Base-by-base conservation (phyloP, 352 stramenopile species). In the Pythium aristosporum region DNA sequence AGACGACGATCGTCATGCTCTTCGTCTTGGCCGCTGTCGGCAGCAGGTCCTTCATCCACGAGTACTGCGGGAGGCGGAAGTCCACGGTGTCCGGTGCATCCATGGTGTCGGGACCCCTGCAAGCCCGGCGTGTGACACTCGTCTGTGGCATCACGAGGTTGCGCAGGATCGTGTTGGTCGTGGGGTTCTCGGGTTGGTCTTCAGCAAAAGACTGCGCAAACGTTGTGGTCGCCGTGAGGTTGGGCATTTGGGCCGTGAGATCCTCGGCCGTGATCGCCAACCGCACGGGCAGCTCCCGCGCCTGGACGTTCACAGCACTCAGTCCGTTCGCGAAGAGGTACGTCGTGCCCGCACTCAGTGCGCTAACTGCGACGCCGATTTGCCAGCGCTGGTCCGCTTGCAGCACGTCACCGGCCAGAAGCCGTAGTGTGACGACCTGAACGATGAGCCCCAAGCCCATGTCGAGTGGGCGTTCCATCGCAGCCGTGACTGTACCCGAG, bases 141-240 rank as follows among this genome's bases (percentile, higher is more conserved):
- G 36, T 20, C 5, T 9, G 58, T 21, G 58, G 49, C 11, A 53
- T 25, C 5, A 65, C 11, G 12, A 58, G 48, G 37, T 57, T 65
- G 21, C 58, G 58, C 21, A 52, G 37, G 20, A 65, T 58, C 15
- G 58, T 65, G 36, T 58, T 65, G 18, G 23, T 46, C 16, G 34
- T 8, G 3, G 58, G 36, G 41, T 65, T 65, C 16, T 51, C 3
- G 18, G 58, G 48, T 8, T 9, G 41, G 1, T 10, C 9, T 28
- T 65, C 58, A 2, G 48, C 12, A 25, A 32, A 57, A 0, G 48
- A 44, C 20, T 30, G 42, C 23, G 43, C 44, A 2, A 63, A n/a
- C 4, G 53, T 60, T 3, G 36, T 39, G 9, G 37, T 37, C 20
- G 9, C 50, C 18, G 32, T 44, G 21, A 34, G 20, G 53, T 60